Base-by-base conservation (phyloP, 75 land plant genomes). In the Pinus albicaulis region DNA sequence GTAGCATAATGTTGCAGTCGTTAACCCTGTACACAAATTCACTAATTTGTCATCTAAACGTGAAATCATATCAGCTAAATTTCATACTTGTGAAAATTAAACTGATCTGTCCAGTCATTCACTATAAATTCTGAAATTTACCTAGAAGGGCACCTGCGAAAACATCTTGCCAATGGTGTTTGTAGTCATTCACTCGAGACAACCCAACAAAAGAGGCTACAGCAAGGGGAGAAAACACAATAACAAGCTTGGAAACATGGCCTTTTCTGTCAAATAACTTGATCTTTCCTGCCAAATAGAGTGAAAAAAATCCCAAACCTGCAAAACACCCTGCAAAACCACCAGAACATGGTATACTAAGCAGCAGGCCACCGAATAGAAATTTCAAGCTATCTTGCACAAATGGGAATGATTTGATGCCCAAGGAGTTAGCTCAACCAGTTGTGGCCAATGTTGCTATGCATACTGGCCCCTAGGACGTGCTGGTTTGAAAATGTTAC, bases 91-190 rank as follows among this genome's bases (percentile, higher is more conserved):
- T 5, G 17, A 48, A 31, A 78, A 52, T 19, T 55, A 78, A 63
- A 58, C 60, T 25, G 15, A 55, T 19, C 23, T 1, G 6, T 22
- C 59, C 28, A 61, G 56, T 26, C 38, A 20, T 59, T 19, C 28
- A 20, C 52, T 25, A 4, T 17, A 55, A 11, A 62, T 22, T 7
- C 34, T 73, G 26, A 24, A 71, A 74, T 52, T 71, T 59, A 93
- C 98, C 98, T 79, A 95, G 8, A 24, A 91, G 44, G 22, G 86
- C 93, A 52, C 93, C 98, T 19, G 80, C 86, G 74, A 95, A 86
- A 2, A 95, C 91, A 84, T 95, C 97, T 70, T 89, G 88, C 98
- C 98, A 95, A 69, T 94, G 97, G 78, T 95, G 98, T 90, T 93
- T 89, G 81, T 94, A 94, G 56, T 94, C 95, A 85, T 90, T 90